Conservation (phyloP, 2,329 filamentous ascomycete species). For the Aspergillus sergii region DNA sequence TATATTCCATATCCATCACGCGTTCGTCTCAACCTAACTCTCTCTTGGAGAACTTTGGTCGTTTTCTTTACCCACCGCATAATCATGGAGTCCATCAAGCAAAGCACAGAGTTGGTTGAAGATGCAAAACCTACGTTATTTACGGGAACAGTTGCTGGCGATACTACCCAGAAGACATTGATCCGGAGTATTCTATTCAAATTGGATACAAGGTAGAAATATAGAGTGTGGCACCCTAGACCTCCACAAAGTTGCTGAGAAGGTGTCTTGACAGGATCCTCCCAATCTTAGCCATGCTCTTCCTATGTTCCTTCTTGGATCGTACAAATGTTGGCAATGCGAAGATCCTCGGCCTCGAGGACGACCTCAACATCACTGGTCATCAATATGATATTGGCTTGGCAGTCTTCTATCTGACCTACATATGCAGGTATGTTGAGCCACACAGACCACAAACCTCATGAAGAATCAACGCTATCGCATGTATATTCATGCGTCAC, state of each 20-base stretch:
- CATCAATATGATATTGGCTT: slow-evolving; percentile 67
- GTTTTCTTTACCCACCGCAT: background rate
- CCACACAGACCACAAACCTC: background rate
- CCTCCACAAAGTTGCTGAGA: background rate
- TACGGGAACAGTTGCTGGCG: slow-evolving; percentile 17
- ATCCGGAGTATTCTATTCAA: slow-evolving; percentile 55
- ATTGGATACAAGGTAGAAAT: slow-evolving; percentile 53
- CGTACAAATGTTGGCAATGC: slow-evolving; percentile 75
- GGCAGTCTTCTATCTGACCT: slow-evolving; percentile 63
- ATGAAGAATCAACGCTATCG: background rate
- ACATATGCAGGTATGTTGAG: slow-evolving; percentile 57
- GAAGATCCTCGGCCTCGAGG: slow-evolving; percentile 64
- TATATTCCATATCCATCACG: background rate
- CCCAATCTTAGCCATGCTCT: slow-evolving; percentile 64
- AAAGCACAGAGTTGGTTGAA: slow-evolving; percentile 24
- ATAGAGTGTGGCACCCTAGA: background rate
- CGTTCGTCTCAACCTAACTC: background rate
- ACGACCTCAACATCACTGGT: slow-evolving; percentile 60
- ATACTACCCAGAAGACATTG: slow-evolving; percentile 30
- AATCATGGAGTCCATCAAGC: slow-evolving; percentile 24
- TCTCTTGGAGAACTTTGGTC: background rate
- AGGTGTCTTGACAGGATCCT: slow-evolving; percentile 53
- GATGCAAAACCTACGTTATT: slow-evolving; percentile 19
- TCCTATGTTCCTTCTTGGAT: slow-evolving; percentile 67
- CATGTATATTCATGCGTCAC: background rate